Evolutionary conservation across 805 yeast species (phyloP), one percentile per base, ranked within the genome.

Genomic region (Alloascoidea hylecoeti): DNA sequence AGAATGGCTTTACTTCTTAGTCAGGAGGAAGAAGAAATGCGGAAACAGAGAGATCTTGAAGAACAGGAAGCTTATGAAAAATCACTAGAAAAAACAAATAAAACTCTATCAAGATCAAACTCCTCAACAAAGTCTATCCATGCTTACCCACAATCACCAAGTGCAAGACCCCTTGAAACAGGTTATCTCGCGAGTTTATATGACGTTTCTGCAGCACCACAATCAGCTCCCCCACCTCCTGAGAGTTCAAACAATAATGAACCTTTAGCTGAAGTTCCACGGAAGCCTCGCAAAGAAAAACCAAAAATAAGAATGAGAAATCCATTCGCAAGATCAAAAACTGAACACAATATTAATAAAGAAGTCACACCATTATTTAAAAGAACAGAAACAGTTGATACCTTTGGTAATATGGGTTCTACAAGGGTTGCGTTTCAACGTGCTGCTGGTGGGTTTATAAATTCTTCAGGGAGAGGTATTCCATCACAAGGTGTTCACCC

Each of bases 391-490:
- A n/a, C n/a, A n/a, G 61, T 79, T 35, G 94, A 82, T 58, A 82
- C 94, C 0, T 82, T 79, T 53, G 85, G 85, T 54, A 77, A 77
- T 52, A 70, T 73, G 17, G 85, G 85, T 39, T 75, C 70, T 13
- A 52, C 70, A 2, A 73, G 92, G 61, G 69, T 82, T 38, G 88
- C 94, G 2, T 85, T 83, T 36, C 92, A 82, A 49, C 80, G 75
- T 51, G 81, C 94, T 2, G 75, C 85, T 1, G 75, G 79, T 3
- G 75, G 72, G n/a, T 82, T 82, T 51, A 64, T 81, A 44, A 78
- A 77, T 53, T 78, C 89, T 15, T 77, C 76, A 44, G 92, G 89
- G 48, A 80, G 88, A 1, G 94, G 92, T 19, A n/a, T 23, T 23
- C 30, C 30, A 9, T 9, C n/a, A 9, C 30, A 23, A 23, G 30